phyloP scores from a whole-genome alignment of 2,329 filamentous ascomycete genomes.

The Lomentospora prolificans region DNA sequence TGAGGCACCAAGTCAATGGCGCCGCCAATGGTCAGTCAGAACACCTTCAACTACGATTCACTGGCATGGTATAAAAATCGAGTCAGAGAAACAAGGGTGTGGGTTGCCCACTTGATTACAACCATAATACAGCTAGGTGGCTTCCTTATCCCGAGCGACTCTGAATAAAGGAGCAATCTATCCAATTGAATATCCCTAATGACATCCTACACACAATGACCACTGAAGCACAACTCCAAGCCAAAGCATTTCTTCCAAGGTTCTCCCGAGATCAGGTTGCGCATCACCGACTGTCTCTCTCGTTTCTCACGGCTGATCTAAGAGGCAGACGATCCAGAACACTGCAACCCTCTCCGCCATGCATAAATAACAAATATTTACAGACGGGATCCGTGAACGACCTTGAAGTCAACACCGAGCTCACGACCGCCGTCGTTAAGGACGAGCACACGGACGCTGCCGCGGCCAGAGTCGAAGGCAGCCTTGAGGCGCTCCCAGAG shows the following conservation, averaged over 20 bases:
- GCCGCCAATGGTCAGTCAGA: too few relatives aligned
- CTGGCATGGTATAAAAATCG: background rate
- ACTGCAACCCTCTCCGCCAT: background rate
- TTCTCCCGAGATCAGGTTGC: background rate
- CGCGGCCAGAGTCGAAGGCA: conserved; percentile 84
- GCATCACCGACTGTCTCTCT: background rate
- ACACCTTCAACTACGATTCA: too few relatives aligned
- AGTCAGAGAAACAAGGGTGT: background rate
- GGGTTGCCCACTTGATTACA: conserved; percentile 5
- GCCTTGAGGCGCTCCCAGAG: conserved; percentile 72
- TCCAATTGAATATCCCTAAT: background rate
- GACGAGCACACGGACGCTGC: conserved; percentile 89
- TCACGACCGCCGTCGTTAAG: conserved; percentile 89
- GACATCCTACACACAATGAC: conserved; percentile 6
- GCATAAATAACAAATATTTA: conserved; percentile 25
- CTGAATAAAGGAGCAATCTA: background rate
- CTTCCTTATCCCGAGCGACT: background rate
- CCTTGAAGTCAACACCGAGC: conserved; percentile 98
- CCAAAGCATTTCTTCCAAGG: background rate
- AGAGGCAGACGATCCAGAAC: background rate
- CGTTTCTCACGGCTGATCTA: background rate
- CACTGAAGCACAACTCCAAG: background rate
- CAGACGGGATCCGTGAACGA: conserved; percentile 71
- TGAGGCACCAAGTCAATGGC: too few relatives aligned
- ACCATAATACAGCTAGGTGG: background rate